Percentiles rank a stretch among this genome's conserved stretches.
These are phyloP conservation scores for Chenopodium quinoa DNA, from an alignment of 148 eudicot genomes.

Conservation along the genomic window DNA sequence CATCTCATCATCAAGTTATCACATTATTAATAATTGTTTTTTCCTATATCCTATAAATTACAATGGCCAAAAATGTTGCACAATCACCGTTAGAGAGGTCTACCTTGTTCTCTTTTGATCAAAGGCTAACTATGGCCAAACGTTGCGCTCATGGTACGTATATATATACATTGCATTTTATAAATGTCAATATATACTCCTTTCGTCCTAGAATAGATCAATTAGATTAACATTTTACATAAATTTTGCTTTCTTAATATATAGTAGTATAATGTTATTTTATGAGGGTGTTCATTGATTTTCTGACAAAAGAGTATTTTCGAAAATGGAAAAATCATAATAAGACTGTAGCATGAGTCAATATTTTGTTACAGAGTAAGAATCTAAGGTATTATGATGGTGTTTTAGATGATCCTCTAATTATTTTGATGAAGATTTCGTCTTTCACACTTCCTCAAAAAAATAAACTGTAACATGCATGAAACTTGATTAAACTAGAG, in stretches of 20 bases:
- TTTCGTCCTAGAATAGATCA: background rate
- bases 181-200: background rate
- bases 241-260: too few species aligned
- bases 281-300: background rate
- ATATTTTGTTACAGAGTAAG: background rate
- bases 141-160: slow-evolving; percentile 71
- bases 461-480: background rate
- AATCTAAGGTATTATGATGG: slow-evolving; percentile 12
- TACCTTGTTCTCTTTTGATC: slow-evolving; percentile 47
- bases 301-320: background rate
- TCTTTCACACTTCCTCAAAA: background rate
- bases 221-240: too few species aligned
- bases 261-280: too few species aligned
- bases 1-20: background rate
- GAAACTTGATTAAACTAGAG: background rate
- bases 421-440: background rate
- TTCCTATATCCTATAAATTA: background rate
- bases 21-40: background rate
- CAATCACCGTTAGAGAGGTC: slow-evolving; percentile 47
- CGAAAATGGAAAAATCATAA: background rate
- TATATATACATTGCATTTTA: background rate
- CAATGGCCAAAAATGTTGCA: slow-evolving; percentile 48
- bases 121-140: slow-evolving; percentile 72
- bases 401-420: background rate
- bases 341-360: background rate